Base-by-base conservation (phyloP, 805 yeast species). In the Barnettozyma californica region DNA sequence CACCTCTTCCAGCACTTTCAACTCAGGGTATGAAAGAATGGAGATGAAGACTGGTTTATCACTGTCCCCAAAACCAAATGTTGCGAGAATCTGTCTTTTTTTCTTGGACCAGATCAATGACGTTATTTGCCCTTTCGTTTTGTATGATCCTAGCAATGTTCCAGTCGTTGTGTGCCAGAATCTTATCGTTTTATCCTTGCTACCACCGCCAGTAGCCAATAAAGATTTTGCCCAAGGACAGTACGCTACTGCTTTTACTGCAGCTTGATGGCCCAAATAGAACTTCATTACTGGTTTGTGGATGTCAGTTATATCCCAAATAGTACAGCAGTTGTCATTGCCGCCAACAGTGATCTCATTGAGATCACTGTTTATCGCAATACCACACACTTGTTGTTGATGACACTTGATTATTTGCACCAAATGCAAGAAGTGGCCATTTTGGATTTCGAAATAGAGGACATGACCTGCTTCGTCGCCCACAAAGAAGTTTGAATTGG, bases 171-270 rank as follows among this genome's bases (percentile, higher is more conserved):
- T 76, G 63, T 91, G 96, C 97, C 97, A 90, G 62, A 89, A 88
- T 49, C 91, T 65, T 9, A 90, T 77, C n/a, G 76, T 76, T 44
- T 91, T 69, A 62, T 91, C 97, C 56, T 80, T 82, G 19, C 84
- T 78, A 0, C 97, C 97, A 3, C 94, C 97, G 0, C 97, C 97
- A 0, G 97, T 89, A 1, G 92, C 97, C 33, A 91, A 63, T 9
- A 91, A 66, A 2, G 84, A 74, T 13, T 80, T 80, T 18, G 88
- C 75, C 97, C 97, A 90, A 0, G 97, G 97, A 61, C 97, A 91
- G 58, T 79, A 91, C 4, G 92, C 85, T 41, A 91, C 70, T 0
- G 96, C 97, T 57, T 90, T 90, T 0, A 91, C 91, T 0, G 97
- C 97, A 1, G 96, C 95, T 2, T 71, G 68, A 59, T 91, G 97